Percentiles rank a stretch among this genome's conserved stretches.
Evolutionary conservation across 306 rosid genomes (phyloP).

Genomic region (Alnus glutinosa): DNA sequence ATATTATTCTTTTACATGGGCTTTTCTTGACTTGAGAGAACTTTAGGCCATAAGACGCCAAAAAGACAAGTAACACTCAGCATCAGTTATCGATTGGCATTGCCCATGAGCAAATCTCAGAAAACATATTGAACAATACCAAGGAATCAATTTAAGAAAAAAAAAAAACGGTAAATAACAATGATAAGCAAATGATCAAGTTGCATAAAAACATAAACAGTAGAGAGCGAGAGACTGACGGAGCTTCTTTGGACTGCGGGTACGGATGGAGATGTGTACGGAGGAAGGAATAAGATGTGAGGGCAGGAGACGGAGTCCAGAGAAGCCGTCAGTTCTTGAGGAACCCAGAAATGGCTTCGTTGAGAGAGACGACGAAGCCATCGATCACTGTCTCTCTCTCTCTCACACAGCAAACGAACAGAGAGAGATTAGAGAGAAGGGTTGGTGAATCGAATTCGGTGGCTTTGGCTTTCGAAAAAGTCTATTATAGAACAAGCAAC

Average conservation of each 20-base stretch:
- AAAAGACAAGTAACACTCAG: background rate
- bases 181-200: background rate
- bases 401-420: background rate
- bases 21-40: background rate
- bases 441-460: conserved; percentile 6
- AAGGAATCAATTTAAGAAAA: background rate
- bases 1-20: background rate
- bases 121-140: background rate
- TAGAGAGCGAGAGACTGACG: conserved; percentile 47
- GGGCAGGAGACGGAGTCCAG: conserved; percentile 44
- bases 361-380: conserved; percentile 66
- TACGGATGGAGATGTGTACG: conserved; percentile 46
- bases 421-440: background rate
- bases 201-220: background rate
- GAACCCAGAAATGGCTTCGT: conserved; percentile 64
- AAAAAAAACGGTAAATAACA: background rate
- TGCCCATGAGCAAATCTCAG: background rate
- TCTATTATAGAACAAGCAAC: background rate
- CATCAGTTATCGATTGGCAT: background rate
- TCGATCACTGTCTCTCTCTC: conserved; percentile 1
- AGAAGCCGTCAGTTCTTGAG: conserved; percentile 44
- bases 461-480: background rate
- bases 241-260: conserved; percentile 52
- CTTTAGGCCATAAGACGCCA: background rate
- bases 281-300: conserved; percentile 53